These are phyloP conservation scores for Ustulina deusta DNA, from an alignment of 2,329 filamentous ascomycete genomes.

Conservation along the genomic window DNA sequence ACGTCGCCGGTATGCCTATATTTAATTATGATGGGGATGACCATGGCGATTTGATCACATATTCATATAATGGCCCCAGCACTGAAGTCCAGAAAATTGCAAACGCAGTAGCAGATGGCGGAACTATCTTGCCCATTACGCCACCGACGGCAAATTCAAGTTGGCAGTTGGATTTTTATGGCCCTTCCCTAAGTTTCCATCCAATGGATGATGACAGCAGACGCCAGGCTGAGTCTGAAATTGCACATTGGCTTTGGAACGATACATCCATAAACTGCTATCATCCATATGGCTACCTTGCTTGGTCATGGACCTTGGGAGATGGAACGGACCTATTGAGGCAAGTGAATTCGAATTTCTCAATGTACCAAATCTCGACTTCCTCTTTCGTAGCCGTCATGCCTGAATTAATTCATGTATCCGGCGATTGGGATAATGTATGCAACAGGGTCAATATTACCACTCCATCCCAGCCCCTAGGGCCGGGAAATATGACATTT, in stretches of 20 bases:
- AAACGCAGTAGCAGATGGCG: not conserved
- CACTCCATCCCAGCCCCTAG: not conserved
- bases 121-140: slow-evolving; percentile 12
- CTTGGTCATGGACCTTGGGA: not conserved
- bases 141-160: slow-evolving; percentile 14
- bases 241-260: slow-evolving; percentile 5
- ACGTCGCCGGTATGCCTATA: not conserved
- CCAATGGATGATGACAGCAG: not conserved
- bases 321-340: not conserved
- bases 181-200: slow-evolving; percentile 2
- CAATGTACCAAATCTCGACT: not conserved
- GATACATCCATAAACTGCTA: not conserved
- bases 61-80: slow-evolving; percentile 7
- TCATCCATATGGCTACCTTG: not conserved
- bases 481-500: not conserved
- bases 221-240: not conserved
- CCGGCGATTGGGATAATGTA: not conserved
- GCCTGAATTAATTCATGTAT: not conserved
- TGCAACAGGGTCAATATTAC: not conserved
- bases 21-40: not conserved
- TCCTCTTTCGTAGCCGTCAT: not conserved
- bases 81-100: slow-evolving; percentile 2
- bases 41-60: not conserved
- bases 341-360: not conserved
- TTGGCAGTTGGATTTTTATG: slow-evolving; percentile 25